These are phyloP conservation scores for Piper longum DNA, from an alignment of 164 flowering plant genomes.

Conservation along the genomic window DNA sequence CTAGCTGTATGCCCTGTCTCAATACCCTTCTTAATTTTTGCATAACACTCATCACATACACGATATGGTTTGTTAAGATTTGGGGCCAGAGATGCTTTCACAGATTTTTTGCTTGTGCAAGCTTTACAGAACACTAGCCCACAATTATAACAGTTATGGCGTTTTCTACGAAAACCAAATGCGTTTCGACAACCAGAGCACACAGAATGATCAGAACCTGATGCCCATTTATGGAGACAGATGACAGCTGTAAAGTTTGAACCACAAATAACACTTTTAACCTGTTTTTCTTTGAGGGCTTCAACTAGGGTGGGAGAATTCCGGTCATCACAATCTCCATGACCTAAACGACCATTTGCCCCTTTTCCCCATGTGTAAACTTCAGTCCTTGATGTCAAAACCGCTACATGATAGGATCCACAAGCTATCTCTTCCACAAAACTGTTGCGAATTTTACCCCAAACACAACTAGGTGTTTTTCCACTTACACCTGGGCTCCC, in stretches of 20 bases:
- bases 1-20: slow-evolving; percentile 26
- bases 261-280: slow-evolving; percentile 74
- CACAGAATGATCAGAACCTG: slow-evolving; percentile 50
- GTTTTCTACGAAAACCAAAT: slow-evolving; percentile 74
- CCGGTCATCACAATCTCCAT: slow-evolving; percentile 62
- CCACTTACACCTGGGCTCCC: slow-evolving; percentile 56
- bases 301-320: slow-evolving; percentile 56
- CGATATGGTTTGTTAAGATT: slow-evolving; percentile 71
- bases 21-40: slow-evolving; percentile 46
- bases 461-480: slow-evolving; percentile 38
- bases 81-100: slow-evolving; percentile 84
- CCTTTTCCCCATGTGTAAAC: slow-evolving; percentile 97
- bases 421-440: slow-evolving; percentile 74
- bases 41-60: slow-evolving; percentile 84
- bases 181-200: slow-evolving; percentile 72
- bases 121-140: slow-evolving; percentile 87
- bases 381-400: slow-evolving; percentile 67
- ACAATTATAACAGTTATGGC: slow-evolving; percentile 95
- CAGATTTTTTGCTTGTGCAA: slow-evolving; percentile 69
- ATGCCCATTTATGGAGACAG: slow-evolving; percentile 65
- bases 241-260: slow-evolving; percentile 73
- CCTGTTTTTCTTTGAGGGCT: slow-evolving; percentile 63
- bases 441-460: slow-evolving; percentile 35
- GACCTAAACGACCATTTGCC: slow-evolving; percentile 82
- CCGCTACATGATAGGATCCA: slow-evolving; percentile 82